phyloP scores from a whole-genome alignment of 768 basidiomycete species.

The Suillus plorans region DNA sequence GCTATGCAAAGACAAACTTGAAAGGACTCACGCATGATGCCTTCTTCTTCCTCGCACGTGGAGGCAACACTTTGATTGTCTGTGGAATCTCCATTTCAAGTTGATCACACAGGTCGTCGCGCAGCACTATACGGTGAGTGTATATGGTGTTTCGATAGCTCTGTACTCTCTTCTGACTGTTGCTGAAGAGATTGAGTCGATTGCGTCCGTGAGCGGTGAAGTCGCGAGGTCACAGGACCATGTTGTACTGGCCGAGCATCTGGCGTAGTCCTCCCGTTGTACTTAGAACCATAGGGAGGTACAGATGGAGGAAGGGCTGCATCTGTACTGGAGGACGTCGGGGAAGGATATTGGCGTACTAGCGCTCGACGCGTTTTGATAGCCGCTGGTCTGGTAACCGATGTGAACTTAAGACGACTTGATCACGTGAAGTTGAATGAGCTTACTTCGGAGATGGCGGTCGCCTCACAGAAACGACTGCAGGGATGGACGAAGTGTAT shows the following conservation, averaged over 20 bases:
- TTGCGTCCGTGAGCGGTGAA: neutral
- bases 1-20: neutral
- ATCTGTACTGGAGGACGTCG: neutral
- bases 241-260: neutral
- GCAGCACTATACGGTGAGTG: neutral
- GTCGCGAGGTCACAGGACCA: neutral
- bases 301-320: too few species aligned
- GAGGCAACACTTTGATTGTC: neutral
- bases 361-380: neutral
- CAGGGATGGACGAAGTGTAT: neutral
- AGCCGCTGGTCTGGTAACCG: neutral
- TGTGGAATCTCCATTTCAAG: too few species aligned
- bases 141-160: neutral
- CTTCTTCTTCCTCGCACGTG: neutral
- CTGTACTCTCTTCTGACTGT: neutral
- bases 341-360: neutral
- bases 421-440: neutral
- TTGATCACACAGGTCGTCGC: neutral
- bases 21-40: neutral
- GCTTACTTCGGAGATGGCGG: slow-evolving; percentile 2
- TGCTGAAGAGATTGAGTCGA: slow-evolving; percentile 1
- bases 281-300: neutral
- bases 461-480: neutral
- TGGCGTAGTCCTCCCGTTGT: neutral
- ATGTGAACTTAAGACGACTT: too few species aligned